These are phyloP conservation scores for Plasmodium adleri DNA, from an alignment of 169 alveolate species.

Conservation along the genomic window DNA sequence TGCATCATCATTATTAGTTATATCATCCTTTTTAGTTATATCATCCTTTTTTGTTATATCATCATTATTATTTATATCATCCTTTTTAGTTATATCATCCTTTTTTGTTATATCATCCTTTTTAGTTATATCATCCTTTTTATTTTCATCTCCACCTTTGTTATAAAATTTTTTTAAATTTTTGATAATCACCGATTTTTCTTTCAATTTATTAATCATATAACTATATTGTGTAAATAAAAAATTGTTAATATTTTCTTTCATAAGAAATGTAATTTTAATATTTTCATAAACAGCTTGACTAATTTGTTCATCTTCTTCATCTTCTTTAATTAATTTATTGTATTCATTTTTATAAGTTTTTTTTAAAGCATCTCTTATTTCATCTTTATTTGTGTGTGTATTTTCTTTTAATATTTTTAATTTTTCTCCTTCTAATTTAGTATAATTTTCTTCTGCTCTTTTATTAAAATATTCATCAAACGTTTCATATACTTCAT, in stretches of 20 bases:
- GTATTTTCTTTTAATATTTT: conserved; percentile 48
- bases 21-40: background rate
- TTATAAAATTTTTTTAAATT: conserved; percentile 5
- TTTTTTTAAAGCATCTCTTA: conserved; percentile 27
- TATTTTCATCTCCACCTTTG: no score
- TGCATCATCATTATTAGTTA: background rate
- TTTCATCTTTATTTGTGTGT: conserved; percentile 29
- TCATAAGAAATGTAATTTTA: conserved; percentile 66
- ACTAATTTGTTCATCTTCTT: conserved; percentile 57
- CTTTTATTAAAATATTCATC: conserved; percentile 68
- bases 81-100: background rate
- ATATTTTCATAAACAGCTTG: conserved; percentile 41
- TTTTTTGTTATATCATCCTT: background rate
- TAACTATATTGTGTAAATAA: conserved; percentile 68
- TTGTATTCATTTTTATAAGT: conserved; percentile 64
- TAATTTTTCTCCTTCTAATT: conserved; percentile 66
- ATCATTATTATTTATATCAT: background rate
- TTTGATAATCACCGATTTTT: conserved; percentile 47
- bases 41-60: background rate
- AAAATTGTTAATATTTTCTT: conserved; percentile 57
- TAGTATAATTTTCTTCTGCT: conserved; percentile 55
- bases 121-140: background rate
- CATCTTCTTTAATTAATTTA: conserved; percentile 45
- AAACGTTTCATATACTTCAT: conserved; percentile 2
- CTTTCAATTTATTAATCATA: conserved; percentile 69